Percentiles rank a stretch among this genome's conserved stretches.
Evolutionary conservation across 768 basidiomycete species (phyloP).

Genomic region (Sarcodon sp.): DNA sequence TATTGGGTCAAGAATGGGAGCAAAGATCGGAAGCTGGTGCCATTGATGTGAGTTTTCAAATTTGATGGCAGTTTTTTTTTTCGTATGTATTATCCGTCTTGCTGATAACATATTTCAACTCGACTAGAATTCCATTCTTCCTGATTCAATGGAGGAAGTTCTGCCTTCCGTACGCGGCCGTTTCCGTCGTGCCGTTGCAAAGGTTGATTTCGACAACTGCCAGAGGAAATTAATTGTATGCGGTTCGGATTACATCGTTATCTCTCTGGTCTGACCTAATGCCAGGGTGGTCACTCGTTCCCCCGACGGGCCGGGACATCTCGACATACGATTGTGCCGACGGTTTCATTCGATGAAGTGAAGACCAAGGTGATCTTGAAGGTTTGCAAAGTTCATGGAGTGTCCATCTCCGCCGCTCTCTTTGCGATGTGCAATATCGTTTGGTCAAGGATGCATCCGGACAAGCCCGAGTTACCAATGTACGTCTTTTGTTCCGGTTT

Average conservation of each 20-base stretch:
- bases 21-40: conserved; percentile 13
- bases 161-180: conserved; percentile 22
- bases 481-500: conserved; percentile 16
- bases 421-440: conserved; percentile 70
- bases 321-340: conserved; percentile 59
- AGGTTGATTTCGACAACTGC: conserved; percentile 40
- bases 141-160: conserved; percentile 34
- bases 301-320: conserved; percentile 30
- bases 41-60: conserved; percentile 8
- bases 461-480: conserved; percentile 40
- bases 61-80: not conserved
- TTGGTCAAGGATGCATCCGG: conserved; percentile 42
- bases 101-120: not conserved
- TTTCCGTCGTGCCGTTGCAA: conserved; percentile 31
- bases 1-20: conserved; percentile 20
- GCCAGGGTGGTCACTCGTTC: conserved; percentile 60
- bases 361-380: conserved; percentile 52
- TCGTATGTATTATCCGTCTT: not conserved
- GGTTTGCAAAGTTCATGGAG: conserved; percentile 56
- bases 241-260: not conserved
- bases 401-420: conserved; percentile 63
- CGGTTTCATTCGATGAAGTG: conserved; percentile 39
- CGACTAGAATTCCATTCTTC: conserved; percentile 18
- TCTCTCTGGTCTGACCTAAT: conserved; percentile 10
- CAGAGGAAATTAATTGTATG: conserved; percentile 40